phyloP scores from a whole-genome alignment of 495 filamentous ascomycete species.

The Talaromyces stipitatus region DNA sequence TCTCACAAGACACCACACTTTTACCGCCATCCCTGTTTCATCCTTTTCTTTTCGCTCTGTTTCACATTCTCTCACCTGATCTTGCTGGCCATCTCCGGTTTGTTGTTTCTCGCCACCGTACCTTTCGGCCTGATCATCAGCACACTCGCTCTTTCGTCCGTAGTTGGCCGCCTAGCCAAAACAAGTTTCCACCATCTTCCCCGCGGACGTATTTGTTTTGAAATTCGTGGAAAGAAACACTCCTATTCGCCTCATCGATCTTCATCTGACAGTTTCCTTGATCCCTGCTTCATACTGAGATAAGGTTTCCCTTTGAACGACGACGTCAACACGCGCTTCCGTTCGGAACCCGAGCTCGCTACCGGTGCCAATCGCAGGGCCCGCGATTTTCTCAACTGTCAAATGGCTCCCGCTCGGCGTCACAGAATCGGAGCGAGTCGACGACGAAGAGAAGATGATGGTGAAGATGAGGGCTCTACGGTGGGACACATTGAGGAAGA shows the following conservation, averaged over 20 bases:
- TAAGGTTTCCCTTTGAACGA: background rate
- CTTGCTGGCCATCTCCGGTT: background rate
- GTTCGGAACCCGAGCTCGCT: constrained; percentile 2
- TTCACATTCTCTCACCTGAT: background rate
- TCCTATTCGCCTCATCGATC: background rate
- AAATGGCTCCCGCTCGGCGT: constrained; percentile 56
- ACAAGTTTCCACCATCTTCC: constrained; percentile 3
- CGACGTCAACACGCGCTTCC: background rate
- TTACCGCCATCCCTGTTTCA: background rate
- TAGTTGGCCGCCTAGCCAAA: background rate
- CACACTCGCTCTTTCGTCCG: background rate
- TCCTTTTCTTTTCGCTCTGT: background rate
- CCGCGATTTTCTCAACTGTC: background rate
- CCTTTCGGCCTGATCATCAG: background rate
- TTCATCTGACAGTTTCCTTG: background rate
- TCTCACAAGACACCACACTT: background rate
- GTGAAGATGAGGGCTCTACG: constrained; percentile 59
- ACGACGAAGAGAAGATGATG: constrained; percentile 71
- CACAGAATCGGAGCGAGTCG: constrained; percentile 70
- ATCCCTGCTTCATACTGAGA: background rate
- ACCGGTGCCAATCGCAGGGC: background rate
- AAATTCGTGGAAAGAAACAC: background rate
- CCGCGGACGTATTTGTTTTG: background rate
- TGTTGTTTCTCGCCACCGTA: background rate
- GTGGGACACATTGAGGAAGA: constrained; percentile 64